Conservation (phyloP, 371 early-diverging fungal genomes). For the Circinella umbellata region DNA sequence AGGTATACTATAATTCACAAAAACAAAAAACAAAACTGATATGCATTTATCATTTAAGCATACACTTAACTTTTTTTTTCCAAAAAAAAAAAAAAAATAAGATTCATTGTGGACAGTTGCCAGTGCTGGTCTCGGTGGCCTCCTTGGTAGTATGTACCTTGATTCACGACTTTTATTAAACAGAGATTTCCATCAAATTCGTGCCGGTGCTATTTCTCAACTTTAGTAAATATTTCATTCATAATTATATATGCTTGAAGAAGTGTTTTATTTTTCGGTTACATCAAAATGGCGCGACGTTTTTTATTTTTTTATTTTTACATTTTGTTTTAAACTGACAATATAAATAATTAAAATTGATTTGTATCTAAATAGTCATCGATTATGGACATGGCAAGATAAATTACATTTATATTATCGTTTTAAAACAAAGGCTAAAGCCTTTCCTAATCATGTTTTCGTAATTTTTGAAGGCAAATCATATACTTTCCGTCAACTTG, state of each 20-base stretch:
- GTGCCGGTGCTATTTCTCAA: constrained; percentile 26
- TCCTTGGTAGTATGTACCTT: constrained; percentile 39
- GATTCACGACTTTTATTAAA: constrained; percentile 34
- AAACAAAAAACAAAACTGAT: background rate
- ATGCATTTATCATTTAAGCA: background rate
- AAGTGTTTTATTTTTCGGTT: too few relatives aligned
- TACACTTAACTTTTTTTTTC: too few relatives aligned
- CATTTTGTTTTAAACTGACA: too few relatives aligned
- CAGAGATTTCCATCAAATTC: constrained; percentile 31
- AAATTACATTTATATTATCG: constrained; percentile 33
- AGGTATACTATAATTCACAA: too few relatives aligned
- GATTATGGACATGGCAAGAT: constrained; percentile 32
- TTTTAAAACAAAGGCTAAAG: constrained; percentile 31
- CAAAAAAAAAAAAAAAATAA: too few relatives aligned
- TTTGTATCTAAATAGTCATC: too few relatives aligned
- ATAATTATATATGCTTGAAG: too few relatives aligned
- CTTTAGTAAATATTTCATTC: constrained; percentile 20
- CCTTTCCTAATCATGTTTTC: constrained; percentile 25
- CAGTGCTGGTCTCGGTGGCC: constrained; percentile 29
- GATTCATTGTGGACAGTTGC: constrained; percentile 23
- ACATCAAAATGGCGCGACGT: too few relatives aligned
- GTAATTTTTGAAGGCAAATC: constrained; percentile 35
- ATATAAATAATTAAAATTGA: background rate
- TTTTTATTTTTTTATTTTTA: too few relatives aligned
- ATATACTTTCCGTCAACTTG: constrained; percentile 33